These are phyloP conservation scores for Phytophthora pinifolia DNA, from an alignment of 352 stramenopile species.

Conservation along the genomic window DNA sequence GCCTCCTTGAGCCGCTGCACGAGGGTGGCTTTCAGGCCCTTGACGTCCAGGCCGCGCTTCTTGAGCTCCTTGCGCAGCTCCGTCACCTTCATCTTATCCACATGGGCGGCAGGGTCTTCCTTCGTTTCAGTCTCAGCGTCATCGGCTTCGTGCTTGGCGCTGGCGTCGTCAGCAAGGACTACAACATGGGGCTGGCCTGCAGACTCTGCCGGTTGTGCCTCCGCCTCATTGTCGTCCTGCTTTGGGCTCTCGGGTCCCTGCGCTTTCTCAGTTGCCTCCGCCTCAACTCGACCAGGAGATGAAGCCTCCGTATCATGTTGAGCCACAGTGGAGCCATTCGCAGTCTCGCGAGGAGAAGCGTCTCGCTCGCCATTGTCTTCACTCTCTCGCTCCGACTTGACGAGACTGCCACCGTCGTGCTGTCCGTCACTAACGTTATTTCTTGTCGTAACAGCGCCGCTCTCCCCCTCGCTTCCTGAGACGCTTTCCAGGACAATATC, in stretches of 20 bases:
- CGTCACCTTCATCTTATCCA: constrained; percentile 59
- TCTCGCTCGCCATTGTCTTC: constrained; percentile 3
- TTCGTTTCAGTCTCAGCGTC: constrained; percentile 6
- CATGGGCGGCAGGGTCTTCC: constrained; percentile 20
- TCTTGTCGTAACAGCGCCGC: background rate
- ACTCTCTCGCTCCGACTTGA: constrained; percentile 3
- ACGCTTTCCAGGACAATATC: constrained; percentile 15
- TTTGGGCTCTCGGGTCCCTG: constrained; percentile 7
- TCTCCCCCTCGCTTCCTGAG: constrained; percentile 11
- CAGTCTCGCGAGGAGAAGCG: constrained; percentile 1
- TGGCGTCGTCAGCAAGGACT: background rate
- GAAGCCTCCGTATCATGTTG: constrained; percentile 8
- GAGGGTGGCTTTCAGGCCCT: constrained; percentile 67
- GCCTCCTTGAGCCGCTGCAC: constrained; percentile 63
- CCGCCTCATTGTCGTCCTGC: constrained; percentile 8
- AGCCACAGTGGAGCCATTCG: constrained; percentile 1
- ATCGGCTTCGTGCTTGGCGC: constrained; percentile 5
- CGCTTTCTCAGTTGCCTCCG: constrained; percentile 15
- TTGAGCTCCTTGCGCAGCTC: constrained; percentile 70
- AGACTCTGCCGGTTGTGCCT: constrained; percentile 1
- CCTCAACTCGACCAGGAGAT: constrained; percentile 6
- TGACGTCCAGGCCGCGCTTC: constrained; percentile 66
- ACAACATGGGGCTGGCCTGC: background rate
- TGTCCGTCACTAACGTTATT: constrained; percentile 2
- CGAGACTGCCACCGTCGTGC: background rate